These are phyloP conservation scores for Colletotrichum cuscutae DNA, from an alignment of 2,329 filamentous ascomycete species.

Conservation along the genomic window DNA sequence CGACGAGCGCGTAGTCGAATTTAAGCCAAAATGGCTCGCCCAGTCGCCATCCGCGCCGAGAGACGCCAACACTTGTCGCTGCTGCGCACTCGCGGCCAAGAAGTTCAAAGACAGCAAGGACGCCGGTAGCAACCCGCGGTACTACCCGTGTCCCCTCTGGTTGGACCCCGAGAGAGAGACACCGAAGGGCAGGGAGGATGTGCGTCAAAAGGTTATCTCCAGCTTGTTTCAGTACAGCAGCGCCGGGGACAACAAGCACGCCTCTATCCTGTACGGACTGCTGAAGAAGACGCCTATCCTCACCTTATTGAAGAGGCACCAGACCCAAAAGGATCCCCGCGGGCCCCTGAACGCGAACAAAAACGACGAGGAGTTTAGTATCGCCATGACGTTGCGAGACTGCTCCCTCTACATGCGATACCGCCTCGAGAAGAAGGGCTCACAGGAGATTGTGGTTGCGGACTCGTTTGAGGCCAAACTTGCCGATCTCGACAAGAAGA, in stretches of 20 bases:
- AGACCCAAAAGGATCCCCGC: slow-evolving; percentile 54
- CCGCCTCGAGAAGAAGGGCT: not conserved
- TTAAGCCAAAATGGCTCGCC: slow-evolving; percentile 87
- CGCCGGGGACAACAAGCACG: slow-evolving; percentile 16
- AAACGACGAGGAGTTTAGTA: slow-evolving; percentile 61
- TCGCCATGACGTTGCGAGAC: slow-evolving; percentile 85
- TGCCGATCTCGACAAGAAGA: slow-evolving; percentile 83
- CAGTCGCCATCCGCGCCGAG: slow-evolving; percentile 79
- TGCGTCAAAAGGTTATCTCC: slow-evolving; percentile 15
- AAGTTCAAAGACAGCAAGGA: slow-evolving; percentile 42
- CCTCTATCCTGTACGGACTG: slow-evolving; percentile 4
- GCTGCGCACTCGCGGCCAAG: slow-evolving; percentile 70
- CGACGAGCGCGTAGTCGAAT: slow-evolving; percentile 65
- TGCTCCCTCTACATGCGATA: slow-evolving; percentile 77
- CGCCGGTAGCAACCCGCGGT: slow-evolving; percentile 12
- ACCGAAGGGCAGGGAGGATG: not conserved
- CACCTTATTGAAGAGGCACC: slow-evolving; percentile 32
- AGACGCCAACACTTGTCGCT: slow-evolving; percentile 74
- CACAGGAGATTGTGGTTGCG: slow-evolving; percentile 11
- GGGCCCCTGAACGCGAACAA: slow-evolving; percentile 55
- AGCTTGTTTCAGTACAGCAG: slow-evolving; percentile 12
- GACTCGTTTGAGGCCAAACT: slow-evolving; percentile 66
- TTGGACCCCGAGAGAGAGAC: slow-evolving; percentile 20
- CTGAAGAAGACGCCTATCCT: slow-evolving; percentile 9
- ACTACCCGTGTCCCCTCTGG: slow-evolving; percentile 33